Evolutionary conservation across 345 rosid species (phyloP).

Genomic region (Aurinia saxatilis): DNA sequence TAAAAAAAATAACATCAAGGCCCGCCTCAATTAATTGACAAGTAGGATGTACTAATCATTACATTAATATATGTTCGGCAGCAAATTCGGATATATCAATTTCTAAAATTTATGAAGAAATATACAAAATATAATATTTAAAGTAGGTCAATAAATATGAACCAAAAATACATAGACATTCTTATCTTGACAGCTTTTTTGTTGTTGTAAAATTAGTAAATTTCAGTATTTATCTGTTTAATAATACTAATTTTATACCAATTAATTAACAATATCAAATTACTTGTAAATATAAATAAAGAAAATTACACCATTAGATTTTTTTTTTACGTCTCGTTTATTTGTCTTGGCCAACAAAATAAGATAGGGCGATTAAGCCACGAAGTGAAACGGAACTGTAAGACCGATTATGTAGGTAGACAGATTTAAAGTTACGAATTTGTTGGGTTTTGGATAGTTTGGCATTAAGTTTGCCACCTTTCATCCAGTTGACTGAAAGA

Average conservation of each 20-base stretch:
- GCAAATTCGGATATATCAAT: not conserved
- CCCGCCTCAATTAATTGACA: constrained; percentile 6
- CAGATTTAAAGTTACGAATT: not conserved
- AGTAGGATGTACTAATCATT: not conserved
- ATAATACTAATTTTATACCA: no score
- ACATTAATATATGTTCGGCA: not conserved
- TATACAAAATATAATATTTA: not conserved
- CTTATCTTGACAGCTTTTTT: not conserved
- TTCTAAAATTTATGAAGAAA: no score
- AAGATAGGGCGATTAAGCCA: not conserved
- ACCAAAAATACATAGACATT: not conserved
- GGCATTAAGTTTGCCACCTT: constrained; percentile 15
- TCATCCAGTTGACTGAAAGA: constrained; percentile 3
- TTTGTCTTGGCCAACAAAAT: not conserved
- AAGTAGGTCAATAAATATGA: not conserved
- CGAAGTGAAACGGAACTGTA: not conserved
- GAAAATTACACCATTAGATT: no score
- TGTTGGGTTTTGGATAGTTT: not conserved
- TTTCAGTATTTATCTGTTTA: not conserved
- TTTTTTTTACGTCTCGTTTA: no score
- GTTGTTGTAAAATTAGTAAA: not conserved
- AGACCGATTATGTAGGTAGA: not conserved
- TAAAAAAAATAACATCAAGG: not conserved
- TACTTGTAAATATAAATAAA: not conserved
- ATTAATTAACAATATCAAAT: no score